A percentile compares a stretch with the other conserved stretches of the same genome.
These are phyloP conservation scores for Fusarium sp. DNA, from an alignment of 2,329 filamentous ascomycete genomes.

Conservation along the genomic window DNA sequence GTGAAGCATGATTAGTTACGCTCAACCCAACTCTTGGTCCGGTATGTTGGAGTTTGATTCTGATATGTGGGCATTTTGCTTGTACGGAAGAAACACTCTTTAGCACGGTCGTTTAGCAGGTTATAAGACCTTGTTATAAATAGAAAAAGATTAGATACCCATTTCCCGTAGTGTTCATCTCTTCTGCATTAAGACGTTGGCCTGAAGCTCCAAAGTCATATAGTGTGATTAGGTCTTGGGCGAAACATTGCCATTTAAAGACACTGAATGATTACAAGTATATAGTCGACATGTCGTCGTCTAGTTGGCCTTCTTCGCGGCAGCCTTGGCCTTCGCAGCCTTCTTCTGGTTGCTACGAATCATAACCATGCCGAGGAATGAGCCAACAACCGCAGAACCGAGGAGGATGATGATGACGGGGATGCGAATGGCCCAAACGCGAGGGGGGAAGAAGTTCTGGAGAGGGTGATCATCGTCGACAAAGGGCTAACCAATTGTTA, in stretches of 20 bases:
- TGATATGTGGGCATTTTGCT: constrained; percentile 43
- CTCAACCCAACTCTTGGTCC: constrained; percentile 33
- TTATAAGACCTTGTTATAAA: constrained; percentile 44
- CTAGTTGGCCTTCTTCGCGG: constrained; percentile 86
- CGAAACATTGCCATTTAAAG: constrained; percentile 15
- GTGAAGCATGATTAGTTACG: constrained; percentile 24
- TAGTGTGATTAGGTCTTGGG: constrained; percentile 32
- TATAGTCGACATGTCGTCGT: constrained; percentile 21
- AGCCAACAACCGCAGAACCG: constrained; percentile 91
- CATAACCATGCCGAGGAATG: constrained; percentile 97
- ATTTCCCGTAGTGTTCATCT: constrained; percentile 31
- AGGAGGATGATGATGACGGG: constrained; percentile 95
- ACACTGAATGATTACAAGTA: constrained; percentile 37
- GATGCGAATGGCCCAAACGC: constrained; percentile 98
- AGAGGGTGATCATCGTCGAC: constrained; percentile 94
- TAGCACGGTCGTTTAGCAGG: constrained; percentile 38
- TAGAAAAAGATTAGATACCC: constrained; percentile 51
- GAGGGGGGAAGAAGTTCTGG: constrained; percentile 93
- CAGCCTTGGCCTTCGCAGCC: constrained; percentile 89
- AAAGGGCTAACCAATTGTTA: constrained; percentile 75
- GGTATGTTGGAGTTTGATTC: constrained; percentile 43
- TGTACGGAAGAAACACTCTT: constrained; percentile 43
- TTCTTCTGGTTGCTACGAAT: constrained; percentile 99
- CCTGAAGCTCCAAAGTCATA: neutral
- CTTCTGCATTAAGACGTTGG: constrained; percentile 13